Conservation (phyloP, 352 stramenopile genomes). For the Phytophthora colocasiae region DNA sequence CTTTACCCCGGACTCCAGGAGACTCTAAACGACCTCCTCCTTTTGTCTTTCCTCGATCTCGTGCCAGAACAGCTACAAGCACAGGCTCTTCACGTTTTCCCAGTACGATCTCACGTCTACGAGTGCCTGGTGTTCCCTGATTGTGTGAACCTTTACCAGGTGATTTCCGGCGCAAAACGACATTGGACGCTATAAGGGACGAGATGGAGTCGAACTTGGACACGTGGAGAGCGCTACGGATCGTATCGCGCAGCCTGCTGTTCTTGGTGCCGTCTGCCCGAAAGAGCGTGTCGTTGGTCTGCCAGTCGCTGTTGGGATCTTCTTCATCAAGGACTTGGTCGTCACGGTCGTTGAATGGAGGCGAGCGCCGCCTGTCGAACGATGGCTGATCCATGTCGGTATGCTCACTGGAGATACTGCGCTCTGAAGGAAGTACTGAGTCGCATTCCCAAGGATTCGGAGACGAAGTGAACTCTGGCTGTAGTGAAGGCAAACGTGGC, state of each 20-base stretch:
- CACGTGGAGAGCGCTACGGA: slow-evolving; percentile 76
- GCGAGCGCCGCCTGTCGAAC: slow-evolving; percentile 20
- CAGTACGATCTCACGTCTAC: slow-evolving; percentile 64
- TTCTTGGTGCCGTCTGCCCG: slow-evolving; percentile 88
- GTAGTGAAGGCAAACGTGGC: slow-evolving; percentile 38
- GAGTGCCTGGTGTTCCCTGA: slow-evolving; percentile 15
- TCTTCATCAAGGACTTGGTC: slow-evolving; percentile 14
- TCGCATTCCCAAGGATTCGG: slow-evolving; percentile 71
- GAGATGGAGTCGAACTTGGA: slow-evolving; percentile 93
- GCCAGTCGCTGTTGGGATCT: slow-evolving; percentile 60
- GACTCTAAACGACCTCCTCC: slow-evolving; percentile 3
- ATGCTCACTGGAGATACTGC: slow-evolving; percentile 56
- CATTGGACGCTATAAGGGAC: slow-evolving; percentile 82
- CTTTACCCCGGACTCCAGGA: slow-evolving; percentile 21
- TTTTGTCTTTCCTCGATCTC: slow-evolving; percentile 33
- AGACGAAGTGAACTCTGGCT: slow-evolving; percentile 37
- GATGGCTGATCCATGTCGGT: slow-evolving; percentile 23
- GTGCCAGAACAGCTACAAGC: slow-evolving; percentile 64
- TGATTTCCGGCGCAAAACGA: slow-evolving; percentile 66
- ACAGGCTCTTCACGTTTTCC: slow-evolving; percentile 66
- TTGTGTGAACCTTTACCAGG: slow-evolving; percentile 24
- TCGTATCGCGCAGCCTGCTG: slow-evolving; percentile 86
- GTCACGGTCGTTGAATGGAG: slow-evolving; percentile 1
- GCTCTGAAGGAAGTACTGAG: slow-evolving; percentile 57
- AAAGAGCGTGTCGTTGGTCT: slow-evolving; percentile 84